phyloP scores from a whole-genome alignment of 768 basidiomycete genomes.

The Russula foetens region DNA sequence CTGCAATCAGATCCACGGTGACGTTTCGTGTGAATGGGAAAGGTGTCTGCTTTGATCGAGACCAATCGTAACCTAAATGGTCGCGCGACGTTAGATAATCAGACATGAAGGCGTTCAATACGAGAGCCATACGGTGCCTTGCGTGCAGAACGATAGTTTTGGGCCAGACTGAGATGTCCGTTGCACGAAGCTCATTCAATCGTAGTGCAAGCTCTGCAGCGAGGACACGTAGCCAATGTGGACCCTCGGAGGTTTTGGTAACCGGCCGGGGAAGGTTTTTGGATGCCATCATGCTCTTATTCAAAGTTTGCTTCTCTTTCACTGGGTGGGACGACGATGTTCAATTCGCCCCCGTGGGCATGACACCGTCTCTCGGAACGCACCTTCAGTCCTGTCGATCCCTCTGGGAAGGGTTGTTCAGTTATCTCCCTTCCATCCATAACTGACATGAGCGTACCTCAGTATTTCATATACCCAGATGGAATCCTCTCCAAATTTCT shows the following conservation, averaged over 20 bases:
- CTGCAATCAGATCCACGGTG: constrained; percentile 66
- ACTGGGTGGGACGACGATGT: constrained; percentile 39
- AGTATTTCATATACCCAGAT: constrained; percentile 92
- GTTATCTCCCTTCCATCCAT: background rate
- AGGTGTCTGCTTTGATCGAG: constrained; percentile 63
- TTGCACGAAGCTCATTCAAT: constrained; percentile 71
- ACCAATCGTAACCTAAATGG: constrained; percentile 2
- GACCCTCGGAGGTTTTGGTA: constrained; percentile 62
- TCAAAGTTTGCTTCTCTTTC: constrained; percentile 69
- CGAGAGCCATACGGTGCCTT: constrained; percentile 46
- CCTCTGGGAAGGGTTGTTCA: constrained; percentile 40
- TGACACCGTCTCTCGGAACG: constrained; percentile 2
- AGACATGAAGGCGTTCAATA: background rate
- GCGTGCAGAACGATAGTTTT: constrained; percentile 80
- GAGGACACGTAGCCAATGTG: constrained; percentile 87
- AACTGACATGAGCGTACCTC: constrained; percentile 42
- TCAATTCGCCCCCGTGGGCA: background rate
- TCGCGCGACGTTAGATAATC: background rate
- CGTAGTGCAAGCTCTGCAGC: constrained; percentile 85
- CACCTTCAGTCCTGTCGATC: constrained; percentile 84
- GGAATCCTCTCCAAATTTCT: constrained; percentile 70
- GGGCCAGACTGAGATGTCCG: constrained; percentile 77
- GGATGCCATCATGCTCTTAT: constrained; percentile 93
- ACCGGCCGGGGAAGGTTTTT: constrained; percentile 86
- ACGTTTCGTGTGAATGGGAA: constrained; percentile 79